Evolutionary conservation across 2,329 filamentous ascomycete genomes (phyloP).

Genomic region (Didymella lethalis): DNA sequence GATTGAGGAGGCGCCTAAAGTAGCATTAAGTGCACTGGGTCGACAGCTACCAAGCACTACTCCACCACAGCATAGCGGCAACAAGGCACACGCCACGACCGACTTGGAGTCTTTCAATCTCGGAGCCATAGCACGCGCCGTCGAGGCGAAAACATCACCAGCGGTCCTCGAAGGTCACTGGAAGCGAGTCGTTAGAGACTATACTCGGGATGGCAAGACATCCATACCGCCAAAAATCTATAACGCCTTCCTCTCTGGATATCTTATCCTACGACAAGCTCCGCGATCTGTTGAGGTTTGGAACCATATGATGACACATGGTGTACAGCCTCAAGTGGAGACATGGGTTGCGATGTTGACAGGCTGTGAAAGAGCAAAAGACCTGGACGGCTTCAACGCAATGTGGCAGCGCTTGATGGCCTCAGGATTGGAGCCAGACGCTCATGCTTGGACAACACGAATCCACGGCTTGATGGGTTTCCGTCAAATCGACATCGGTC

Average conservation of each 20-base stretch:
- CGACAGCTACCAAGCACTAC: constrained; percentile 5
- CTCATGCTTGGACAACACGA: constrained; percentile 72
- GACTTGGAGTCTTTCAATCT: constrained; percentile 38
- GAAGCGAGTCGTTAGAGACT: constrained; percentile 32
- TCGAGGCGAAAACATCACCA: constrained; percentile 27
- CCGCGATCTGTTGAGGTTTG: constrained; percentile 62
- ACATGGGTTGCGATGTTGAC: constrained; percentile 79
- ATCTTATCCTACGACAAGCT: constrained; percentile 55
- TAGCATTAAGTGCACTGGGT: constrained; percentile 31
- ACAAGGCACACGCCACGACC: constrained; percentile 13
- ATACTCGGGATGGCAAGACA: constrained; percentile 23
- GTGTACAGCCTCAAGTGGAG: constrained; percentile 65
- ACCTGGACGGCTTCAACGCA: constrained; percentile 66
- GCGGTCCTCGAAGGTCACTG: constrained; percentile 34
- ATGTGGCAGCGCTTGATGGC: constrained; percentile 72
- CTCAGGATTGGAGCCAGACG: constrained; percentile 68
- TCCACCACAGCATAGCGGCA: not conserved
- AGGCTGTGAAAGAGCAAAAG: constrained; percentile 69
- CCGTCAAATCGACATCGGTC: constrained; percentile 62
- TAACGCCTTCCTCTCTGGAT: constrained; percentile 57
- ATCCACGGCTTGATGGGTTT: constrained; percentile 70
- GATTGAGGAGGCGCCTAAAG: constrained; percentile 34
- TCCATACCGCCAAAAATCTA: constrained; percentile 48
- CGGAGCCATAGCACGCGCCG: constrained; percentile 37
- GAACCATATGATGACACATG: constrained; percentile 64